A percentile compares a stretch with the other conserved stretches of the same genome.
phyloP scores from a whole-genome alignment of 2,329 filamentous ascomycete genomes.

The Colletotrichum sp. region DNA sequence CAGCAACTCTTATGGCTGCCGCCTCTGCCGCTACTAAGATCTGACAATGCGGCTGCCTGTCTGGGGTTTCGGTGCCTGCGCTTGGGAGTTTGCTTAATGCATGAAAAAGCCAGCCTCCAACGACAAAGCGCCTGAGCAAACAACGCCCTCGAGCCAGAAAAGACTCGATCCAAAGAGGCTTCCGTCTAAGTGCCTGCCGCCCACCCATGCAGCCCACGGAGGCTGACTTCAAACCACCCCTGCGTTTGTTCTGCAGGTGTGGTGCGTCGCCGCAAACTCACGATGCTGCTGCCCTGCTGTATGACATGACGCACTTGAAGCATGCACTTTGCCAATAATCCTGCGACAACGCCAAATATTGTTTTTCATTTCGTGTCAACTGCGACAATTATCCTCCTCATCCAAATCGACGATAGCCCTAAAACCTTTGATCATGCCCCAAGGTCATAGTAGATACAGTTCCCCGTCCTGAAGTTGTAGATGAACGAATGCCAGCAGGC shows the following conservation, averaged over 20 bases:
- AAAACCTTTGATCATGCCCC: constrained; percentile 35
- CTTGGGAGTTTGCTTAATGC: neutral
- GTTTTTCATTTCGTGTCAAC: neutral
- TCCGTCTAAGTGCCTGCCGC: neutral
- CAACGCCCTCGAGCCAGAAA: neutral
- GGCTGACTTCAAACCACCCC: constrained; percentile 1
- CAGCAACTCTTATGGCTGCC: neutral
- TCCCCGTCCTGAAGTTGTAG: constrained; percentile 88
- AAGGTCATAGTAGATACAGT: constrained; percentile 86
- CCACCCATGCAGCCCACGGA: neutral
- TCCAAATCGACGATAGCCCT: neutral
- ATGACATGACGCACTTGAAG: neutral
- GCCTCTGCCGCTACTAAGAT: neutral
- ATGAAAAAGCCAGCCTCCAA: neutral
- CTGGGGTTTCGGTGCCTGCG: constrained; percentile 6
- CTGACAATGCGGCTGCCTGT: neutral
- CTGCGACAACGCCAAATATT: neutral
- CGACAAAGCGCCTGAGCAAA: constrained; percentile 2
- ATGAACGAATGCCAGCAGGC: constrained; percentile 78
- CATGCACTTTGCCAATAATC: neutral
- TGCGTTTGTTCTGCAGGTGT: neutral
- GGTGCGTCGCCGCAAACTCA: neutral
- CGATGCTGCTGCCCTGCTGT: neutral
- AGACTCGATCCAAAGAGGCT: constrained; percentile 1
- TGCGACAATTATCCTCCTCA: neutral